Conservation (phyloP, 495 filamentous ascomycete species). For the Pseudotulostoma volvatum region DNA sequence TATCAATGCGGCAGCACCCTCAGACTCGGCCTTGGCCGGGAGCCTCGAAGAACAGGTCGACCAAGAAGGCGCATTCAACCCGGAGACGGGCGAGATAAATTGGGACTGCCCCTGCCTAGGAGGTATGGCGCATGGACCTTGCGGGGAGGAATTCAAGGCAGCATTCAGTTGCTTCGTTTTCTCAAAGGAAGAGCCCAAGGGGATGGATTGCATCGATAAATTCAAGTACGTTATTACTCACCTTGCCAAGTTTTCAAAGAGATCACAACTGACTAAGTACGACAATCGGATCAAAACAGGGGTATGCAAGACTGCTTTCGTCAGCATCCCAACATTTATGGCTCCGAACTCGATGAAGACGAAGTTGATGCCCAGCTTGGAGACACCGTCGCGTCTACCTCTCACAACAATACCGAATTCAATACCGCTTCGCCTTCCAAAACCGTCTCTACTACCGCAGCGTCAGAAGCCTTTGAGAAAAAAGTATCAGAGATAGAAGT, state of each 20-base stretch:
- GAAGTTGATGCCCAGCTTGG: constrained; percentile 31
- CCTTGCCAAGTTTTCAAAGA: background rate
- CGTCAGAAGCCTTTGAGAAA: constrained; percentile 14
- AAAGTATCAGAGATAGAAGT: constrained; percentile 14
- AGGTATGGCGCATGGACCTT: constrained; percentile 94
- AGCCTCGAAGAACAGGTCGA: constrained; percentile 65
- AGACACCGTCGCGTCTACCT: no score
- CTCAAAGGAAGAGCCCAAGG: constrained; percentile 90
- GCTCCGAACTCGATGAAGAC: constrained; percentile 73
- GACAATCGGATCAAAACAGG: constrained; percentile 25
- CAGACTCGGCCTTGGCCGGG: constrained; percentile 13
- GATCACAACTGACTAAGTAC: background rate
- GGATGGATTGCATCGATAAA: constrained; percentile 94
- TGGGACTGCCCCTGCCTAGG: constrained; percentile 98
- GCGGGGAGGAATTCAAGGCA: constrained; percentile 81
- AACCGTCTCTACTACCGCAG: no score
- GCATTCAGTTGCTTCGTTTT: constrained; percentile 98
- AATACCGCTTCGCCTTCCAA: no score
- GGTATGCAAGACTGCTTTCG: constrained; percentile 96
- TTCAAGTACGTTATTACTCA: constrained; percentile 55
- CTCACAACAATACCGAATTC: no score
- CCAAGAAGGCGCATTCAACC: constrained; percentile 86
- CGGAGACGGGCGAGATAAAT: constrained; percentile 98
- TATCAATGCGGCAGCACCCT: background rate
- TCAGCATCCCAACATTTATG: constrained; percentile 78